These are phyloP conservation scores for Lathyrus aphaca DNA, from an alignment of 306 rosid species.

Conservation along the genomic window DNA sequence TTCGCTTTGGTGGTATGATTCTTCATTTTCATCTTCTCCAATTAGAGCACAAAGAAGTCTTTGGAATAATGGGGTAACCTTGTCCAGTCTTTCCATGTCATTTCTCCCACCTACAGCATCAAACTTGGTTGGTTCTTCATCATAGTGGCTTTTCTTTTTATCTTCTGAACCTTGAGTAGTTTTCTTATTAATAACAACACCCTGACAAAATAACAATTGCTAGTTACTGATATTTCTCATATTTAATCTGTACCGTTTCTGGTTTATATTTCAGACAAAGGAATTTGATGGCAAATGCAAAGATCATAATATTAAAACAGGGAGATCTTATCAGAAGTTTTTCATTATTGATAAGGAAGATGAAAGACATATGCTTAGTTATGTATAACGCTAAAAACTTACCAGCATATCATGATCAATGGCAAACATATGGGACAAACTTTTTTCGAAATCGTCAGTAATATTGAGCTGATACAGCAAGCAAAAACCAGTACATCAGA, in stretches of 20 bases:
- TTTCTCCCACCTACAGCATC: conserved; percentile 53
- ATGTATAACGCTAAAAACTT: conserved; percentile 38
- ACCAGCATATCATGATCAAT: conserved; percentile 63
- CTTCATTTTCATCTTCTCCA: conserved; percentile 80
- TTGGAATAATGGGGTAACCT: conserved; percentile 74
- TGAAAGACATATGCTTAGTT: conserved; percentile 29
- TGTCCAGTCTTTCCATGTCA: conserved; percentile 57
- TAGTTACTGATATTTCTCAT: conserved; percentile 31
- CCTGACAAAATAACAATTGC: conserved; percentile 48
- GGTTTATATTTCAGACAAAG: conserved; percentile 10
- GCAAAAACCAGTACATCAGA: conserved; percentile 39
- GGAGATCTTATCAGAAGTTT: conserved; percentile 15
- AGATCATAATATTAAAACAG: conserved; percentile 31
- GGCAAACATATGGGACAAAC: conserved; percentile 63
- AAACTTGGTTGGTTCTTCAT: conserved; percentile 46
- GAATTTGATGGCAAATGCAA: conserved; percentile 17
- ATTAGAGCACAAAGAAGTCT: conserved; percentile 88
- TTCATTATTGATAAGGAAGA: conserved; percentile 15
- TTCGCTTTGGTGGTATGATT: conserved; percentile 56
- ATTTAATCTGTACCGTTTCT: conserved; percentile 29
- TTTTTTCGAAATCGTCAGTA: conserved; percentile 66
- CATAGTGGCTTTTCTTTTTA: conserved; percentile 50
- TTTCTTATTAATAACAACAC: conserved; percentile 53
- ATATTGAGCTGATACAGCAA: conserved; percentile 63
- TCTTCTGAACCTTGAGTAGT: conserved; percentile 54